Evolutionary conservation across 148 eudicot species (phyloP), one percentile per base, ranked within the genome.

Genomic region (Silene conica): DNA sequence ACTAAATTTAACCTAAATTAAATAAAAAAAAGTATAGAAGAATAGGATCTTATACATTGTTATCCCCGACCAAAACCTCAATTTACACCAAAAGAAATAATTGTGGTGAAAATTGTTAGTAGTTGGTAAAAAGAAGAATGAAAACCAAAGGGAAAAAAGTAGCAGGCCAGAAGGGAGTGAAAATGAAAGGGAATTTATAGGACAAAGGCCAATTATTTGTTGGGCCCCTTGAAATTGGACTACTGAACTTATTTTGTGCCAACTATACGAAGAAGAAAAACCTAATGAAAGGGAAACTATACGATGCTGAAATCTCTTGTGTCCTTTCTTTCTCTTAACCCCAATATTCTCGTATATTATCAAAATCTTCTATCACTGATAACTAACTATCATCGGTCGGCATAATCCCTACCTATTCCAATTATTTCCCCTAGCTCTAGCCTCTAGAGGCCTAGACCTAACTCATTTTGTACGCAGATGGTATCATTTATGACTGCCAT

Each of bases 211-310:
- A 74, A 74, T 74, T 64, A 74, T 74, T 65, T 52, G 63, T 74
- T 74, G 77, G 77, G 71, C 14, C 71, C 77, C 63, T 26, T 31
- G 62, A 74, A 50, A 38, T 20, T 64, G 71, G 70, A 74, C 77
- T 23, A 48, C 3, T 74, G 18, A 60, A 28, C 55, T 54, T 54
- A 18, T 31, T n/a, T 65, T 65, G 23, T 34, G 19, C 56, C 18
- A 26, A 19, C 56, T 28, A 19, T 31, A 21, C 16, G 18, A 28
- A 21, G 63, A 54, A 21, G 63, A 54, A 65, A 54, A 52, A 52
- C 38, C 61, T 31, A 25, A 11, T 52, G 71, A 74, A 52, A 64
- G 63, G 14, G 57, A 74, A 74, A 31, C 70, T 13, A 1, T 73
- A 31, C 45, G 68, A 73, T 62, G 22, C 10, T 73, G 34, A 63